A percentile compares a stretch with the other conserved stretches of the same genome.
These are phyloP conservation scores for Aureobasidium pullulans DNA, from an alignment of 2,329 filamentous ascomycete genomes.

Conservation along the genomic window DNA sequence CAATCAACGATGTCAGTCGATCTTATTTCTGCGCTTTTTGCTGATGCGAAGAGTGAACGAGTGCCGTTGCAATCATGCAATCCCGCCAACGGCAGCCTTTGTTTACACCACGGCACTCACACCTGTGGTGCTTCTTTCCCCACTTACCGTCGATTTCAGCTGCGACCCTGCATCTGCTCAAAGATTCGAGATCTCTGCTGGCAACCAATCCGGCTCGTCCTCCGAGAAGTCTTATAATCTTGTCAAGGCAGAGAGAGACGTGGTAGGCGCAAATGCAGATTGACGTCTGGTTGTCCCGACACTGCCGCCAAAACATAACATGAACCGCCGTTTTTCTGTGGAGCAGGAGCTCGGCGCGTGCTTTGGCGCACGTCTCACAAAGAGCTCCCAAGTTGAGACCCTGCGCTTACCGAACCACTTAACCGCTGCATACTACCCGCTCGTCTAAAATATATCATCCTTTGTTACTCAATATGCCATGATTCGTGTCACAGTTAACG, in stretches of 20 bases:
- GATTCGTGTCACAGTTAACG: neutral
- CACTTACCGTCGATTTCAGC: neutral
- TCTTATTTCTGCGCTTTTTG: neutral
- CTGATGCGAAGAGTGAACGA: neutral
- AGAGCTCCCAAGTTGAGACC: neutral
- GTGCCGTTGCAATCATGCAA: slow-evolving; percentile 5
- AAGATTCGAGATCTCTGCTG: neutral
- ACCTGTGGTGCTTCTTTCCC: neutral
- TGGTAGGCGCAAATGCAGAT: neutral
- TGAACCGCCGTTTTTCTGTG: slow-evolving; percentile 2
- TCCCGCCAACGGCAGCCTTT: neutral
- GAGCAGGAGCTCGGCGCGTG: neutral
- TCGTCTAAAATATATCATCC: slow-evolving; percentile 3
- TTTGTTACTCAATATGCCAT: neutral
- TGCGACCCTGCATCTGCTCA: neutral
- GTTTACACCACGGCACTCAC: neutral
- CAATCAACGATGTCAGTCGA: neutral
- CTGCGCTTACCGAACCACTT: neutral
- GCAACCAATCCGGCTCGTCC: neutral
- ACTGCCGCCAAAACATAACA: slow-evolving; percentile 5
- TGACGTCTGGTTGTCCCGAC: slow-evolving; percentile 8
- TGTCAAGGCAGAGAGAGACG: neutral
- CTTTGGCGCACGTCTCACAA: neutral
- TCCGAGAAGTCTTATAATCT: neutral
- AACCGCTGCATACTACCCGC: neutral